Evolutionary conservation across 2,329 filamentous ascomycete genomes (phyloP).

Genomic region (Alternaria ethzedia): DNA sequence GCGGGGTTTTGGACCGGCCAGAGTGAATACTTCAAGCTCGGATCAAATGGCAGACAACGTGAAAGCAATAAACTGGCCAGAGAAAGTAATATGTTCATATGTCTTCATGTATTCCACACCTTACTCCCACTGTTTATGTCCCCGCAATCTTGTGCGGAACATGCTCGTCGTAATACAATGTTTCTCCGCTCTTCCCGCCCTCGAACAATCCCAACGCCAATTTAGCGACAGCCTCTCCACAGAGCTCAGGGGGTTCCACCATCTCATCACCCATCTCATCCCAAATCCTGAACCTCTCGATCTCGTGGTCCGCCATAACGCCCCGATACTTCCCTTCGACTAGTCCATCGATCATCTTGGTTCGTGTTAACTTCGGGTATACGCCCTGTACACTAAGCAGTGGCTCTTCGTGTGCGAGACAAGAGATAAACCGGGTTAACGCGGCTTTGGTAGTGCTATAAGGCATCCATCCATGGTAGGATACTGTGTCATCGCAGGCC

Average conservation of each 20-base stretch:
- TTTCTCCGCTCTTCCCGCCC: slow-evolving; percentile 30
- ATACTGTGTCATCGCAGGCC: slow-evolving; percentile 27
- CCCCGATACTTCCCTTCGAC: slow-evolving; percentile 27
- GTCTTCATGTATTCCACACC: not conserved
- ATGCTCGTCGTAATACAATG: slow-evolving; percentile 35
- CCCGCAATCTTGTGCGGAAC: slow-evolving; percentile 25
- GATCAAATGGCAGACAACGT: not conserved
- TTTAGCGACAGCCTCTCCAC: slow-evolving; percentile 31
- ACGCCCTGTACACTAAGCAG: slow-evolving; percentile 30
- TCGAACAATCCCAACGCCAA: slow-evolving; percentile 29
- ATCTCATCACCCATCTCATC: slow-evolving; percentile 31
- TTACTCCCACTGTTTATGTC: slow-evolving; percentile 7
- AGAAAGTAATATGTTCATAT: not conserved
- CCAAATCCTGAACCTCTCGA: slow-evolving; percentile 34
- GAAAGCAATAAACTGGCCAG: not conserved
- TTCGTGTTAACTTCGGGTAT: slow-evolving; percentile 35
- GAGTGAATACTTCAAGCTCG: not conserved
- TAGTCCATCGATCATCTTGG: slow-evolving; percentile 32
- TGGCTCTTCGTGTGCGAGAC: slow-evolving; percentile 34
- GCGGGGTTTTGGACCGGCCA: not conserved
- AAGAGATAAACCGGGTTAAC: slow-evolving; percentile 30
- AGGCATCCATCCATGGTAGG: slow-evolving; percentile 32
- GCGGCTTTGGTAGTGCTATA: slow-evolving; percentile 37
- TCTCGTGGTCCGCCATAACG: slow-evolving; percentile 36
- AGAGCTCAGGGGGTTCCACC: slow-evolving; percentile 32